Base-by-base conservation (phyloP, 2,329 filamentous ascomycete species). In the Penicillium concentricum region DNA sequence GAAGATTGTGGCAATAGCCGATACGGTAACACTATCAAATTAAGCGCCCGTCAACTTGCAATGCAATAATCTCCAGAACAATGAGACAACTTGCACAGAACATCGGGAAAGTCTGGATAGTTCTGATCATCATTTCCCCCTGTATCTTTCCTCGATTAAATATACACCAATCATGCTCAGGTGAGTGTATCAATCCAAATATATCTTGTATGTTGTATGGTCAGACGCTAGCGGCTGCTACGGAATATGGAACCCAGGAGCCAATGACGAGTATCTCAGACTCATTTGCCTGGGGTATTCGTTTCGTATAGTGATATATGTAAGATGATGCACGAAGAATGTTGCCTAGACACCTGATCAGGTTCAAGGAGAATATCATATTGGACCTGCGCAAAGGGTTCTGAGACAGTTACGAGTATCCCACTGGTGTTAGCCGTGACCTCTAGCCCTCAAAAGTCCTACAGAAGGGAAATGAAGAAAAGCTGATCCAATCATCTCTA, bases 401-500 rank as follows among this genome's bases (percentile, higher is more conserved):
- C 22, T 38, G 32, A 42, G 48, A 46, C 48, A 46, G 28, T 50
- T 35, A n/a, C n/a, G n/a, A 38, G 37, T 28, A 34, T 46, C n/a
- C 30, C 18, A 50, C 37, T 43, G 9, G 38, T 30, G 35, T 28
- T 32, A 37, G 30, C n/a, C 32, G 44, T 38, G 15, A 44, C 38
- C 38, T 51, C 52, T 35, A 16, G 22, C 15, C 28, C 39, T 39
- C 28, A 46, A 28, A 45, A 34, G 47, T 48, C 35, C 35, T 42
- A 44, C 38, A 43, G n/a, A 52, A 56, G 28, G 28, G 28, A 52
- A 52, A 56, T 47, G 41, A 54, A 48, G 38, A 53, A 48, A 51
- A n/a, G 30, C 43, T 47, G 54, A 62, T 52, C 59, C 61, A 61
- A 62, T 56, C 56, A 65, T 41, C 28, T 46, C 26, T 43, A 53